A percentile compares a stretch with the other conserved stretches of the same genome.
phyloP scores from a whole-genome alignment of 2,329 filamentous ascomycete genomes.

The Pestalotiopsis sp. region DNA sequence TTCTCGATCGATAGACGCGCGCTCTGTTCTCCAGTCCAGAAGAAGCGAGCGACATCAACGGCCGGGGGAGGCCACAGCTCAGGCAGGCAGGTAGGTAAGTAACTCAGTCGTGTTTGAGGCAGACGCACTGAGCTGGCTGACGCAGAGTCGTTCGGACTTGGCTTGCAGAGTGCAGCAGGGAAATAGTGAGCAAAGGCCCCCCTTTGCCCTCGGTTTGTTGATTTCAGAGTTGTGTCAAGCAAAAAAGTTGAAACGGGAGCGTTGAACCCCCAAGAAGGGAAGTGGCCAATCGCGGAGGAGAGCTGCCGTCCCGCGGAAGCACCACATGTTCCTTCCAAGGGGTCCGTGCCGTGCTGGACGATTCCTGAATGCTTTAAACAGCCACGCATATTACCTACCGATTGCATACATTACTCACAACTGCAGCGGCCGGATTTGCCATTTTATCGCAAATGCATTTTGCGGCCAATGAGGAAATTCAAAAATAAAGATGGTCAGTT shows the following conservation, averaged over 20 bases:
- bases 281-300: neutral
- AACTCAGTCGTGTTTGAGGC: no score
- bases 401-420: neutral
- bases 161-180: no score
- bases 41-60: neutral
- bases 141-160: neutral
- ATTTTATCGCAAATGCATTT: neutral
- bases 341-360: neutral
- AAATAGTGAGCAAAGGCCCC: neutral
- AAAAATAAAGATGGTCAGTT: neutral
- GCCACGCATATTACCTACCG: neutral
- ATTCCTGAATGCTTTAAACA: neutral
- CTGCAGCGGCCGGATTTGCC: neutral
- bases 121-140: neutral
- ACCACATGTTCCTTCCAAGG: neutral
- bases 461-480: neutral
- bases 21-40: neutral
- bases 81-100: no score
- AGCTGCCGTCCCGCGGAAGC: neutral
- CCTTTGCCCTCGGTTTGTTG: neutral
- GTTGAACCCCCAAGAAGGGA: neutral
- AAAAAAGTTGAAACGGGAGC: neutral
- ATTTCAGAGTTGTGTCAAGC: slow-evolving; percentile 9
- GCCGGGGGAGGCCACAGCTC: neutral
- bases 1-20: neutral